Conservation (phyloP, 352 stramenopile species). For the Phytophthora crassamura region DNA sequence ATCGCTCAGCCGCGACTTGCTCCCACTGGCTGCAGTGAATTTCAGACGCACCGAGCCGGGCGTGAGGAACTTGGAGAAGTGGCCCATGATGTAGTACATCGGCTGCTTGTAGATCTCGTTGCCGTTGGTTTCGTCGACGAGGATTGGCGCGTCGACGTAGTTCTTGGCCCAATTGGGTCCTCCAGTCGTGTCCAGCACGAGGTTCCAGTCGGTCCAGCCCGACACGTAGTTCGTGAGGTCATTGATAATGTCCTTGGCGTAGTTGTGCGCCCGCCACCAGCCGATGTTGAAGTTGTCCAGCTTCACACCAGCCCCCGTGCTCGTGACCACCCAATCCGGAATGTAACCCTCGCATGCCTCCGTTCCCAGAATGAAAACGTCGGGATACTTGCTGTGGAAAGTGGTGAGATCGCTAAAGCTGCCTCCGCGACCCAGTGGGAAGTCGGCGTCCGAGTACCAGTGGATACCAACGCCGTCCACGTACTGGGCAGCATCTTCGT, state of each 20-base stretch:
- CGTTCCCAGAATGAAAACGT: constrained; percentile 72
- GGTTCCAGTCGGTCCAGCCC: constrained; percentile 92
- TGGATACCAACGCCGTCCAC: constrained; percentile 84
- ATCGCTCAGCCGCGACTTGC: constrained; percentile 29
- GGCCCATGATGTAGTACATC: constrained; percentile 83
- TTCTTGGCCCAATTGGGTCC: constrained; percentile 84
- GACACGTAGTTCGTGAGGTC: constrained; percentile 80
- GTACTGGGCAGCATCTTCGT: constrained; percentile 59
- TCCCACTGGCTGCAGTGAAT: constrained; percentile 30
- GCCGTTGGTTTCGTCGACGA: constrained; percentile 63
- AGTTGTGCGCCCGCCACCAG: constrained; percentile 77
- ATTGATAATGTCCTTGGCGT: constrained; percentile 87
- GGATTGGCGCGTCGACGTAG: constrained; percentile 76
- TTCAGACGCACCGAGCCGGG: constrained; percentile 51
- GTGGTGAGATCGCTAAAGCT: constrained; percentile 47
- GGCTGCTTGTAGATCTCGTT: constrained; percentile 83
- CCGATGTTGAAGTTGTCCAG: constrained; percentile 37
- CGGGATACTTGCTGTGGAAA: constrained; percentile 45
- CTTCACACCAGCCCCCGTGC: constrained; percentile 44
- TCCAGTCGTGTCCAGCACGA: constrained; percentile 70
- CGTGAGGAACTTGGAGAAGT: constrained; percentile 76
- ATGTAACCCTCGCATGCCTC: constrained; percentile 71
- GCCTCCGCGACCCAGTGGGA: constrained; percentile 29
- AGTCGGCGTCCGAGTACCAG: constrained; percentile 72
- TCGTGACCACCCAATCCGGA: constrained; percentile 32